phyloP scores from a whole-genome alignment of 306 rosid species.

The Fragaria iinumae region DNA sequence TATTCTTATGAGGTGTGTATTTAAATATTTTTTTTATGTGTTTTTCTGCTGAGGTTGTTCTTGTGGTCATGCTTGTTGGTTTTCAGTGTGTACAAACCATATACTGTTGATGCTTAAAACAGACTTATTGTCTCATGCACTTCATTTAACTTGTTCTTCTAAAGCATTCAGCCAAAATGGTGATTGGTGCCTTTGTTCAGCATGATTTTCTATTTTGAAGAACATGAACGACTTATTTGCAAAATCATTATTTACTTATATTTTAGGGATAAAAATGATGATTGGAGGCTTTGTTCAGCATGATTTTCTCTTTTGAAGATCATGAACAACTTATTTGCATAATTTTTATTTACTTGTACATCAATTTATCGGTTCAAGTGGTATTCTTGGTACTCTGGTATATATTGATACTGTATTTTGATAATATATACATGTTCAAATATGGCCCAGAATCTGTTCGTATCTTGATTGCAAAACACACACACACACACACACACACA shows the following conservation, averaged over 20 bases:
- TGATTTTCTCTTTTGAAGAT: neutral
- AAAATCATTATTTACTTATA: no score
- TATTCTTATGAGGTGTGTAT: conserved; percentile 70
- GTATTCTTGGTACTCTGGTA: neutral
- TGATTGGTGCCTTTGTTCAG: no score
- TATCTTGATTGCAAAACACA: no score
- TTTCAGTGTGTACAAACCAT: neutral
- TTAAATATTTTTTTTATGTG: conserved; percentile 3
- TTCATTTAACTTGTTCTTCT: neutral
- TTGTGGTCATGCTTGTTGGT: conserved; percentile 9
- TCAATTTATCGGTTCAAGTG: neutral
- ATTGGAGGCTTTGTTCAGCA: neutral
- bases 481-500: no score
- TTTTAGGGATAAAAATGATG: neutral
- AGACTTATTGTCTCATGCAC: neutral
- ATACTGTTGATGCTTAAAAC: neutral
- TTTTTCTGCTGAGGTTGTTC: conserved; percentile 14
- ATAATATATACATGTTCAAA: no score
- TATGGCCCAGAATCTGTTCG: no score
- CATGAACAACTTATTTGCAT: neutral
- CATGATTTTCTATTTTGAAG: no score
- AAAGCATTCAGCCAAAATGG: neutral
- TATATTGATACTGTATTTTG: neutral
- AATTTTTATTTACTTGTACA: neutral
- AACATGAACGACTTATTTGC: no score